phyloP scores from a whole-genome alignment of 2,329 filamentous ascomycete genomes.

The Monosporascus ibericus region DNA sequence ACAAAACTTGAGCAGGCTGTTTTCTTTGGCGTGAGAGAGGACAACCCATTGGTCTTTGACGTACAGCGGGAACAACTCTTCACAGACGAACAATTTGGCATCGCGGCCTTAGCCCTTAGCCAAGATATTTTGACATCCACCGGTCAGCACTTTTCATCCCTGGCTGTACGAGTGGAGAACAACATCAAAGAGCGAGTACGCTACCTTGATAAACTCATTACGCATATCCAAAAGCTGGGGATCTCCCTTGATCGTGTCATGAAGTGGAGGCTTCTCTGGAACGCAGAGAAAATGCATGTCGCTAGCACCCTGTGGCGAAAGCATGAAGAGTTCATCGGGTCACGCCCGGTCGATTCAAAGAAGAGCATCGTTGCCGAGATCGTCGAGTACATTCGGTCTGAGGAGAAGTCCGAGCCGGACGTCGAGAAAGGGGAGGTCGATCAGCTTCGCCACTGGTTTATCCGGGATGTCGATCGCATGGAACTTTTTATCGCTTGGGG shows the following conservation, averaged over 20 bases:
- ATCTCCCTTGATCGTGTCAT: conserved; percentile 59
- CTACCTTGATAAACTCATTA: conserved; percentile 69
- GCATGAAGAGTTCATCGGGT: conserved; percentile 64
- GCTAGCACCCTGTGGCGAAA: conserved; percentile 73
- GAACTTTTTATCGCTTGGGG: conserved; percentile 75
- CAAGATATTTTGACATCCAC: conserved; percentile 73
- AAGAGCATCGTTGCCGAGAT: conserved; percentile 69
- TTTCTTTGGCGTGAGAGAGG: conserved; percentile 76
- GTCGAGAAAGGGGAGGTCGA: conserved; percentile 66
- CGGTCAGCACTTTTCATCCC: conserved; percentile 65
- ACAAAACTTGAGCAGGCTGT: conserved; percentile 91
- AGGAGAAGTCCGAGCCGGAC: conserved; percentile 64
- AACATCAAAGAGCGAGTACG: conserved; percentile 69
- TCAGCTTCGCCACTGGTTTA: conserved; percentile 78
- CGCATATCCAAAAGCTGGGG: conserved; percentile 61
- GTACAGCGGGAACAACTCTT: conserved; percentile 62
- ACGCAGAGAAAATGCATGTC: conserved; percentile 84
- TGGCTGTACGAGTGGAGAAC: conserved; percentile 71
- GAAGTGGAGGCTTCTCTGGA: conserved; percentile 77
- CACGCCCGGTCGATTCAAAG: conserved; percentile 53
- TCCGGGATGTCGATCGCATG: conserved; percentile 66
- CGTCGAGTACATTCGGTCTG: conserved; percentile 68
- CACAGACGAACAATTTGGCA: conserved; percentile 61
- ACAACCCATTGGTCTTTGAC: conserved; percentile 84
- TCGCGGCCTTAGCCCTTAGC: conserved; percentile 74